Conservation (phyloP, 805 yeast genomes). For the Wickerhamomyces xylosicus region DNA sequence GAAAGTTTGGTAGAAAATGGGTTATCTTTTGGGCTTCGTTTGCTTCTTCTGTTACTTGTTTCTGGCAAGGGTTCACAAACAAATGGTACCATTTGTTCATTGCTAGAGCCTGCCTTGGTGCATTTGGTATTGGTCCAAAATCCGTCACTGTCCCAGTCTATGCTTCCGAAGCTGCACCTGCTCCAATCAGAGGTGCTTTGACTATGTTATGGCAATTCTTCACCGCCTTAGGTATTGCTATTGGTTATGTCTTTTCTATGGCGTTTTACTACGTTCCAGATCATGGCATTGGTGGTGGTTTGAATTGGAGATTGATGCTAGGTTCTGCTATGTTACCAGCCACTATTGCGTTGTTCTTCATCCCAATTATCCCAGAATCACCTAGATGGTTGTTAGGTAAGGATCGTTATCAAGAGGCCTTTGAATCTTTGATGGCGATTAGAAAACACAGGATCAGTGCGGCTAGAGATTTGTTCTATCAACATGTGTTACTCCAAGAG, state of each 20-base stretch:
- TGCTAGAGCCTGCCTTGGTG: conserved; percentile 47
- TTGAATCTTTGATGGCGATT: conserved; percentile 33
- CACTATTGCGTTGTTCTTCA: conserved; percentile 36
- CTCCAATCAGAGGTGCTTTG: conserved; percentile 49
- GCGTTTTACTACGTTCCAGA: conserved; percentile 37
- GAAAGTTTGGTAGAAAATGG: conserved; percentile 46
- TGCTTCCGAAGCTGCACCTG: conserved; percentile 54
- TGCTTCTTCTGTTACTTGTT: conserved; percentile 47
- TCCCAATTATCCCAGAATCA: conserved; percentile 54
- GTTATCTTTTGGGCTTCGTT: conserved; percentile 47
- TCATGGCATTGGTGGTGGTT: conserved; percentile 20
- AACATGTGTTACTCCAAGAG: conserved; percentile 48
- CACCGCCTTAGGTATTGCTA: conserved; percentile 66
- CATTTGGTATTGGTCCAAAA: conserved; percentile 53
- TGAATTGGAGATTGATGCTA: conserved; percentile 59
- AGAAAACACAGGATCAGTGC: conserved; percentile 42
- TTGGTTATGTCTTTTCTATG: conserved; percentile 51
- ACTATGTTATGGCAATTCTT: conserved; percentile 68
- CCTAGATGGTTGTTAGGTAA: conserved; percentile 61
- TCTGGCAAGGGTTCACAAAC: conserved; percentile 56
- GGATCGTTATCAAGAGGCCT: conserved; percentile 38
- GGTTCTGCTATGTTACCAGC: conserved; percentile 57
- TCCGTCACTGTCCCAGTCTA: conserved; percentile 62
- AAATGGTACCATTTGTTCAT: conserved; percentile 51
- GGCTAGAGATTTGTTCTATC: conserved; percentile 58